Conservation (phyloP, 2,329 filamentous ascomycete genomes). For the Pseudocercospora fuligena region DNA sequence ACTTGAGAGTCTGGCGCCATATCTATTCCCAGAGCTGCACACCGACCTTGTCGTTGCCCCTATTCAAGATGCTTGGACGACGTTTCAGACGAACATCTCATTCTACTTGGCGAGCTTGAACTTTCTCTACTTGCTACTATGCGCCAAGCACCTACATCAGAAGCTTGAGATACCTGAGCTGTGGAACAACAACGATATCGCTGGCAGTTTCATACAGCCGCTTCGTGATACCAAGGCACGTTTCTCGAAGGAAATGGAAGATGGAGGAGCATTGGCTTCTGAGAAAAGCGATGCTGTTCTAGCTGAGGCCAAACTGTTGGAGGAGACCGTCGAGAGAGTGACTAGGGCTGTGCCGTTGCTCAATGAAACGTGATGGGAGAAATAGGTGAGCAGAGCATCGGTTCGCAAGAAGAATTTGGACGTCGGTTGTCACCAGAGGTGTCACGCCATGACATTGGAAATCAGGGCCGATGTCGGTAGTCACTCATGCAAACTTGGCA, state of each 20-base stretch:
- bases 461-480: neutral
- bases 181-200: conserved; percentile 47
- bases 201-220: conserved; percentile 50
- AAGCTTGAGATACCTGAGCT: conserved; percentile 53
- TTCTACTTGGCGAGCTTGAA: conserved; percentile 63
- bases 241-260: conserved; percentile 45
- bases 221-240: conserved; percentile 44
- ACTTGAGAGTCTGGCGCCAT: conserved; percentile 54
- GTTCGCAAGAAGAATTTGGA: neutral
- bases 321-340: conserved; percentile 41
- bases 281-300: conserved; percentile 43
- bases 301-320: conserved; percentile 42
- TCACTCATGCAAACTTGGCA: neutral
- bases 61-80: conserved; percentile 47
- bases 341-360: conserved; percentile 36
- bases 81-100: conserved; percentile 57
- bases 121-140: conserved; percentile 62
- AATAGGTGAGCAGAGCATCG: neutral
- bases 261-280: conserved; percentile 43
- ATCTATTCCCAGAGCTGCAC: conserved; percentile 57
- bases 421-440: neutral
- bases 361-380: conserved; percentile 26
- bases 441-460: neutral
- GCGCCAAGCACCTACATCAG: conserved; percentile 53
- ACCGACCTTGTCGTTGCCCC: conserved; percentile 47